A percentile compares a stretch with the other conserved stretches of the same genome.
These are phyloP conservation scores for Sporothrix globosa DNA, from an alignment of 2,329 filamentous ascomycete species.

Conservation along the genomic window DNA sequence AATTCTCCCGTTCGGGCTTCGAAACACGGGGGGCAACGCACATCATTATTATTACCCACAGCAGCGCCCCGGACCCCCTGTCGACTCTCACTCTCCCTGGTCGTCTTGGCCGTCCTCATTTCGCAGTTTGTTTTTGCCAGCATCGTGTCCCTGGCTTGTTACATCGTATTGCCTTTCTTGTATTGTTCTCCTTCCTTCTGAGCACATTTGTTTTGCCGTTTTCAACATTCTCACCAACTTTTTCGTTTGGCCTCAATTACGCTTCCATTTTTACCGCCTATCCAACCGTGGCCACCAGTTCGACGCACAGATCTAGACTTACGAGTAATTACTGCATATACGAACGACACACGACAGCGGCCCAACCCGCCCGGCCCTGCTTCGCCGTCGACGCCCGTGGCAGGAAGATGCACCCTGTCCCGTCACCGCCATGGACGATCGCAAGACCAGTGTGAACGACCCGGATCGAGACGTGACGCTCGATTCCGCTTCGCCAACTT, in stretches of 20 bases:
- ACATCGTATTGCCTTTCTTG: constrained; percentile 1
- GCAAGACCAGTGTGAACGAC: constrained; percentile 31
- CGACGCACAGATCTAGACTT: background rate
- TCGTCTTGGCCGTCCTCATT: constrained; percentile 24
- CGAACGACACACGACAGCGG: constrained; percentile 1
- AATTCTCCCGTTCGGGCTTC: constrained; percentile 26
- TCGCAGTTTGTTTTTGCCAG: constrained; percentile 22
- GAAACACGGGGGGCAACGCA: constrained; percentile 31
- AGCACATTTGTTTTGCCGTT: background rate
- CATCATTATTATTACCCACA: constrained; percentile 30
- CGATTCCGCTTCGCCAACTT: background rate
- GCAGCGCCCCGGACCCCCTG: constrained; percentile 25
- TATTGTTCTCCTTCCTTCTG: constrained; percentile 18
- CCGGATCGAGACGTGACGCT: constrained; percentile 29
- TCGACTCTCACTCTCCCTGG: constrained; percentile 4
- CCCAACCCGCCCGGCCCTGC: background rate
- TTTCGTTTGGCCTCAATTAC: background rate
- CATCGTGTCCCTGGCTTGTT: constrained; percentile 18
- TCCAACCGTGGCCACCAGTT: background rate
- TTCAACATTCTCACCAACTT: background rate
- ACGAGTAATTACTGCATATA: background rate
- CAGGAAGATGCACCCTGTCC: constrained; percentile 29
- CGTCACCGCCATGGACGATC: constrained; percentile 38
- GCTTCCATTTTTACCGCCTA: background rate
- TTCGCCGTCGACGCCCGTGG: constrained; percentile 5